Evolutionary conservation across 2,329 filamentous ascomycete genomes (phyloP), one percentile per base, ranked within the genome.

Genomic region (Aureobasidium pullulans): DNA sequence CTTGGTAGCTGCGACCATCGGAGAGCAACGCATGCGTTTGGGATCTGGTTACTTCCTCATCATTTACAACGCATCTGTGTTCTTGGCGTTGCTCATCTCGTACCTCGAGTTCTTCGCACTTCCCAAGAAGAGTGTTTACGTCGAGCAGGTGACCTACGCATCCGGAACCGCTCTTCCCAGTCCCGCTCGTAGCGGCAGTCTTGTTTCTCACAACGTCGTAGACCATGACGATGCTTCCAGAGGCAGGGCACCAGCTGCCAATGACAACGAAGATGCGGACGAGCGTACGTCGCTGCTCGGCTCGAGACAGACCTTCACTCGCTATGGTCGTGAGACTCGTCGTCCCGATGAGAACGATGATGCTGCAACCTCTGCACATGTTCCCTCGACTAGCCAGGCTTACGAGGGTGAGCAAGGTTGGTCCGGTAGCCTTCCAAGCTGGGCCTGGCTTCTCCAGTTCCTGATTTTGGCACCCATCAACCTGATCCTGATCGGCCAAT

Each of bases 391-490:
- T 8, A 65, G 61, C 15, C 61, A 66, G 60, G 74, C 79, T 6
- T 91, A 86, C 68, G 82, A 82, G 11, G 76, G 83, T 57, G 94
- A 97, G 70, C 94, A 97, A 72, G 76, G 81, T 13, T 99, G 94
- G 94, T 96, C 90, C 54, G 82, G 82, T 4, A 81, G 81, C 39
- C 76, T 97, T 57, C 90, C 90, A 1, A 83, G 81, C 46, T 96
- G 88, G 88, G 85, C 88, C 16, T 99, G 94, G 94, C 73, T 94
- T 43, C 66, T 96, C 16, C 92, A 99, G 68, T 87, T 96, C 64
- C 76, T 97, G 3, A 70, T 96, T 15, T 76, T 95, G 9, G 88
- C 84, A 0, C 91, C 92, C 0, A 83, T 96, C 56, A 83, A 86
- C 49, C 77, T 96, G 47, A 86, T 94, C 61, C 72, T 97, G 19